Evolutionary conservation across 768 basidiomycete genomes (phyloP).

Genomic region (Hysterangium stoloniferum): DNA sequence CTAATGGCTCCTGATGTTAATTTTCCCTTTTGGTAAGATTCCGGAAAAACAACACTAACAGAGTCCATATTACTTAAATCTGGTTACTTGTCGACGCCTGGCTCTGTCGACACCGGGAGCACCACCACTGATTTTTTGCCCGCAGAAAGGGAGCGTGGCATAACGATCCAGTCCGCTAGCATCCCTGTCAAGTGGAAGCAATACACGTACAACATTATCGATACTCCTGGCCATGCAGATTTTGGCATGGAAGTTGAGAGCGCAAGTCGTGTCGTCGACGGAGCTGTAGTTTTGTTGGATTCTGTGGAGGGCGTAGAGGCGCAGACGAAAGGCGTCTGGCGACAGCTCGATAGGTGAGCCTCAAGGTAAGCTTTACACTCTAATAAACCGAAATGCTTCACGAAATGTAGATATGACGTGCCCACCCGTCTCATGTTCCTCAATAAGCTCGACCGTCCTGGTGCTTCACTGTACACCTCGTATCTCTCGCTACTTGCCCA

Average conservation of each 20-base stretch:
- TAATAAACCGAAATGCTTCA: background rate
- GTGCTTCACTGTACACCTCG: slow-evolving; percentile 70
- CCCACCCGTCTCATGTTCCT: slow-evolving; percentile 71
- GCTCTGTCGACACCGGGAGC: slow-evolving; percentile 84
- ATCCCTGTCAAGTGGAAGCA: slow-evolving; percentile 82
- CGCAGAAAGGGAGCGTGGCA: slow-evolving; percentile 83
- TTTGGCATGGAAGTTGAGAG: slow-evolving; percentile 98
- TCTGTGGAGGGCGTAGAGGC: slow-evolving; percentile 89
- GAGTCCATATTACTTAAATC: slow-evolving; percentile 80
- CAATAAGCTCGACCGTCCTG: slow-evolving; percentile 84
- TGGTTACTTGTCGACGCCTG: slow-evolving; percentile 61
- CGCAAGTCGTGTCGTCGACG: slow-evolving; percentile 84
- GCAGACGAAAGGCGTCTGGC: slow-evolving; percentile 87
- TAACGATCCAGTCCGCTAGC: slow-evolving; percentile 89
- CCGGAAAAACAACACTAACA: slow-evolving; percentile 83
- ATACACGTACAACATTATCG: slow-evolving; percentile 82
- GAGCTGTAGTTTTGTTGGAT: slow-evolving; percentile 82
- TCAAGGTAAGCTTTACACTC: slow-evolving; percentile 25
- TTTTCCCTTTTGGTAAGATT: slow-evolving; percentile 42
- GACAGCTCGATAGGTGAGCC: slow-evolving; percentile 72
- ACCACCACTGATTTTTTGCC: slow-evolving; percentile 88
- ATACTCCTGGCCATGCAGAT: slow-evolving; percentile 89
- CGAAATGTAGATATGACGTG: slow-evolving; percentile 64
- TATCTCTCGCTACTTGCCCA: slow-evolving; percentile 66
- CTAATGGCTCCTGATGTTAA: slow-evolving; percentile 2